phyloP scores from a whole-genome alignment of 73 alveolate species.

The Tetrahymena elliotti region DNA sequence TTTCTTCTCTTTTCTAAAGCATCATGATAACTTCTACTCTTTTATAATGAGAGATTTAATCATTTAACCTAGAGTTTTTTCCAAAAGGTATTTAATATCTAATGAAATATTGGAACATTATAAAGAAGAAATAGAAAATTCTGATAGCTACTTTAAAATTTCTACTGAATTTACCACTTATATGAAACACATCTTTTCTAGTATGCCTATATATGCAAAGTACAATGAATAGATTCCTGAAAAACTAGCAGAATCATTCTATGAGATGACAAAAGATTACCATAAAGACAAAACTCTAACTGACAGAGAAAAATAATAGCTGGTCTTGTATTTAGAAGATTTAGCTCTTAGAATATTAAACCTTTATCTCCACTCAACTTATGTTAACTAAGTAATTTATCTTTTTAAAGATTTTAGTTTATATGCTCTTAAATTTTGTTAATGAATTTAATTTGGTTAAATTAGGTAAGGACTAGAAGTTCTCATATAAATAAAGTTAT shows the following conservation, averaged over 20 bases:
- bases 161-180: background rate
- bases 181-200: background rate
- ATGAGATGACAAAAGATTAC: background rate
- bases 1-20: background rate
- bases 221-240: background rate
- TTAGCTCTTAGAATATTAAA: background rate
- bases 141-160: background rate
- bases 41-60: background rate
- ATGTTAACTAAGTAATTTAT: background rate
- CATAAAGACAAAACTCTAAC: background rate
- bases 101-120: background rate
- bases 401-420: background rate
- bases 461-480: background rate
- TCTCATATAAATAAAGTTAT: background rate
- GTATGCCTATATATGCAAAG: background rate
- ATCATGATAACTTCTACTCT: background rate
- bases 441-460: background rate
- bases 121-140: background rate
- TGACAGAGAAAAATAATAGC: background rate
- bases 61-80: background rate
- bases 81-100: background rate
- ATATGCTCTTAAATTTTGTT: background rate
- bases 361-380: background rate
- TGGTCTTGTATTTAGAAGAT: background rate
- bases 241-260: background rate